These are phyloP conservation scores for Fusarium gaditjirri DNA, from an alignment of 2,329 filamentous ascomycete genomes.

Conservation along the genomic window DNA sequence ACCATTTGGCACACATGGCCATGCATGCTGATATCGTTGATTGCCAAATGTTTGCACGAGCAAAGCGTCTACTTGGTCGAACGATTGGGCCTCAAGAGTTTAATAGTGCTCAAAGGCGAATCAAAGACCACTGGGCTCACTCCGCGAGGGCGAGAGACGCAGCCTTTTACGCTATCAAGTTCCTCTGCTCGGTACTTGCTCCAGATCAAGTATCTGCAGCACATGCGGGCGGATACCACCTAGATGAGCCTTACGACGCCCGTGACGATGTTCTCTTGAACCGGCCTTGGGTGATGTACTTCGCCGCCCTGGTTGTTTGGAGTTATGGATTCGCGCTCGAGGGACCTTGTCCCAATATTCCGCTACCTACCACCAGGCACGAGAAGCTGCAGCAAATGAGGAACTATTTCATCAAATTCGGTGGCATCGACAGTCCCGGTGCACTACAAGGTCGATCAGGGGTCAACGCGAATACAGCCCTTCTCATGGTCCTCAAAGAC, in stretches of 20 bases:
- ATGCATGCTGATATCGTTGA: slow-evolving; percentile 99
- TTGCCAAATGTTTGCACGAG: slow-evolving; percentile 93
- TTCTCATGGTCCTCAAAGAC: slow-evolving; percentile 83
- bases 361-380: slow-evolving; percentile 65
- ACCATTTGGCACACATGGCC: slow-evolving; percentile 96
- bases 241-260: slow-evolving; percentile 74
- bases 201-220: slow-evolving; percentile 56
- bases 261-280: slow-evolving; percentile 91
- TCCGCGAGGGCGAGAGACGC: slow-evolving; percentile 90
- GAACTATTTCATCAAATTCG: slow-evolving; percentile 77
- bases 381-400: slow-evolving; percentile 83
- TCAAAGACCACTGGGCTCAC: slow-evolving; percentile 90
- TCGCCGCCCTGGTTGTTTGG: slow-evolving; percentile 92
- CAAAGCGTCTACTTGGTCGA: slow-evolving; percentile 84
- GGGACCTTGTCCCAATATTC: slow-evolving; percentile 71
- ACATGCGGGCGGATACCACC: slow-evolving; percentile 53
- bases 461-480: slow-evolving; percentile 83
- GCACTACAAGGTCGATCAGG: slow-evolving; percentile 79
- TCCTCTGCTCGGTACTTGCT: slow-evolving; percentile 85
- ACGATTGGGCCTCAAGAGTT: slow-evolving; percentile 86
- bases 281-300: slow-evolving; percentile 94
- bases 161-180: slow-evolving; percentile 90
- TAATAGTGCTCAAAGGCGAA: slow-evolving; percentile 79
- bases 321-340: slow-evolving; percentile 93
- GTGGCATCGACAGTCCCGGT: slow-evolving; percentile 77